These are phyloP conservation scores for Crataegus laevigata DNA, from an alignment of 306 rosid species.

Conservation along the genomic window DNA sequence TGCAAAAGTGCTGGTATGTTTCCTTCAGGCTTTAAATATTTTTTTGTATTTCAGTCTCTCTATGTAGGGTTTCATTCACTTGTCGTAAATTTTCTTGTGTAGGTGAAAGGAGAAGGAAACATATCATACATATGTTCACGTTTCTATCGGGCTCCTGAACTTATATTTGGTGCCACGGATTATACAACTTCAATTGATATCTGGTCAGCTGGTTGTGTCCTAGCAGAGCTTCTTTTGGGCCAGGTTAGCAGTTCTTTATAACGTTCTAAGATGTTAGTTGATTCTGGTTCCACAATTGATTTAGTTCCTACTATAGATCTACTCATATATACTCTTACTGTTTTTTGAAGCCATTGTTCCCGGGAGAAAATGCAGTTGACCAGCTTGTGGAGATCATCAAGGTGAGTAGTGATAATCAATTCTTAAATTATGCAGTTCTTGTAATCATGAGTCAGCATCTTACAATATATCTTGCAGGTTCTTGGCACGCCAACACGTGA, in stretches of 20 bases:
- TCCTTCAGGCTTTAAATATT: neutral
- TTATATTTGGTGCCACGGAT: conserved; percentile 95
- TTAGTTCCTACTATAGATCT: neutral
- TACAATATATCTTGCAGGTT: conserved; percentile 43
- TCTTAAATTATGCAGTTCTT: neutral
- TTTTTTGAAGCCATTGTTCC: conserved; percentile 78
- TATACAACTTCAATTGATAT: conserved; percentile 92
- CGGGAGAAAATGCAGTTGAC: conserved; percentile 93
- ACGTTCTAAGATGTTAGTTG: neutral
- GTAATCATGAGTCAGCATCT: neutral
- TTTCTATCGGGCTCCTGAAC: conserved; percentile 93
- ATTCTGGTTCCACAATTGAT: neutral
- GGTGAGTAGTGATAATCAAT: conserved; percentile 32
- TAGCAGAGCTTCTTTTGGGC: conserved; percentile 96
- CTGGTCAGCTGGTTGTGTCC: conserved; percentile 99
- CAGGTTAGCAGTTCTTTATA: conserved; percentile 45
- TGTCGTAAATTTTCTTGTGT: conserved; percentile 11
- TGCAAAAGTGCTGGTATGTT: conserved; percentile 86
- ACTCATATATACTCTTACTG: neutral
- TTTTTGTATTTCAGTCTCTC: neutral
- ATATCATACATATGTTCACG: conserved; percentile 95
- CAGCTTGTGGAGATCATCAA: conserved; percentile 96
- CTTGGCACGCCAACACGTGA: conserved; percentile 98
- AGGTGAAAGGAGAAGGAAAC: conserved; percentile 92
- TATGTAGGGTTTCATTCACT: conserved; percentile 13